These are phyloP conservation scores for Candida yuanshanica DNA, from an alignment of 805 yeast species.

Conservation along the genomic window DNA sequence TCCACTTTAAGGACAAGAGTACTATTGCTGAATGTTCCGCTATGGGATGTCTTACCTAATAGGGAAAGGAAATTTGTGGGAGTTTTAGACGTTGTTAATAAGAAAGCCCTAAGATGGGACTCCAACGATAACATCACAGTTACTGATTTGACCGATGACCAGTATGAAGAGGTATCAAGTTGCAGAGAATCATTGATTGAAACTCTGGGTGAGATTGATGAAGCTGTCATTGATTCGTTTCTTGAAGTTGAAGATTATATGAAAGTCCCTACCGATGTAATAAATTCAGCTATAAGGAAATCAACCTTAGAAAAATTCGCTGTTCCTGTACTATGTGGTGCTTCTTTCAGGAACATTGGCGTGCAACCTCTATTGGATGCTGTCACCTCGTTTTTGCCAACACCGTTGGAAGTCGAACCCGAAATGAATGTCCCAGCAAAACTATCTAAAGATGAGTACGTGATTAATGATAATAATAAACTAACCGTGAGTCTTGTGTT, in stretches of 20 bases:
- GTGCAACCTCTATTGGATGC: constrained; percentile 93
- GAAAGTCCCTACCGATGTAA: constrained; percentile 47
- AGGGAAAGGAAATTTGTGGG: constrained; percentile 49
- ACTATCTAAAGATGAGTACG: constrained; percentile 40
- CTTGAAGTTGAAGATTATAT: constrained; percentile 71
- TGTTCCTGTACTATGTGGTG: constrained; percentile 86
- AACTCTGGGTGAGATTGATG: constrained; percentile 79
- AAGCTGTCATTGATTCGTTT: constrained; percentile 66
- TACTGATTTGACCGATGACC: constrained; percentile 32
- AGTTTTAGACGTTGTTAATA: constrained; percentile 67
- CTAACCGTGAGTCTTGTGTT: constrained; percentile 80
- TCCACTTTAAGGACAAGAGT: constrained; percentile 69
- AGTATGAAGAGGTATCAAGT: constrained; percentile 42
- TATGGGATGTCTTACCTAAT: constrained; percentile 43
- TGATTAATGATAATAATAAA: constrained; percentile 51
- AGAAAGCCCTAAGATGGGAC: constrained; percentile 45
- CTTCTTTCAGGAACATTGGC: constrained; percentile 88
- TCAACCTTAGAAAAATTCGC: constrained; percentile 55
- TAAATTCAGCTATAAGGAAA: constrained; percentile 56
- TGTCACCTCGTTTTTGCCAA: constrained; percentile 69
- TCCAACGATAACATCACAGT: constrained; percentile 49
- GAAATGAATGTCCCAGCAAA: constrained; percentile 39
- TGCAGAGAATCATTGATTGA: constrained; percentile 78
- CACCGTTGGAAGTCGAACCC: constrained; percentile 67
- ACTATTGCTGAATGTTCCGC: constrained; percentile 72